Conservation (phyloP, 2,329 filamentous ascomycete genomes). For the Colletotrichum neosansevieriae region DNA sequence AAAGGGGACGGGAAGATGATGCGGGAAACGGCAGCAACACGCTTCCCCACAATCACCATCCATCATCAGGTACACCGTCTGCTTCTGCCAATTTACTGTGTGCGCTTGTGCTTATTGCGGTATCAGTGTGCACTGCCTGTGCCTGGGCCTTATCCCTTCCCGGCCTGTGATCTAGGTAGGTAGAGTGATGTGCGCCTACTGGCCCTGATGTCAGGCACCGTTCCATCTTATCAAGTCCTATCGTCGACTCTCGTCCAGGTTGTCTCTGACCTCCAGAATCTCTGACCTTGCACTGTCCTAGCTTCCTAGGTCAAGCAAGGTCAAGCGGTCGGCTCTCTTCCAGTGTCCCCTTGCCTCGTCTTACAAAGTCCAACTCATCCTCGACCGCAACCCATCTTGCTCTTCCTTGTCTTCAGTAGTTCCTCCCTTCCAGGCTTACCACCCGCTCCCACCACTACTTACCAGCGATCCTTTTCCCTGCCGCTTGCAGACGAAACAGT, state of each 20-base stretch:
- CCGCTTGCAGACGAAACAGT: conserved; percentile 34
- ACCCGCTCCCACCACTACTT: conserved; percentile 17
- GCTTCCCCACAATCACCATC: not conserved
- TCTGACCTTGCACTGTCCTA: conserved; percentile 21
- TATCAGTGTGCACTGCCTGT: conserved; percentile 13
- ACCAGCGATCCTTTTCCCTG: conserved; percentile 33
- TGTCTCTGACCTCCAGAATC: too few relatives aligned
- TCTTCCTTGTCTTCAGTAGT: conserved; percentile 15
- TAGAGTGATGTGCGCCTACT: conserved; percentile 26
- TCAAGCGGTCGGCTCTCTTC: conserved; percentile 7
- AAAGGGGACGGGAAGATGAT: too few relatives aligned
- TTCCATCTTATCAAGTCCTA: not conserved
- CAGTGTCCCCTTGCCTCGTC: conserved; percentile 4
- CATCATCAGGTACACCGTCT: conserved; percentile 32
- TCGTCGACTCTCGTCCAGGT: too few relatives aligned
- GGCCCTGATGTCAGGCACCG: conserved; percentile 37
- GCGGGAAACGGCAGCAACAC: not conserved
- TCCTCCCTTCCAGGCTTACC: conserved; percentile 11
- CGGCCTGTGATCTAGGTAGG: conserved; percentile 26
- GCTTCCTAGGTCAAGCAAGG: not conserved
- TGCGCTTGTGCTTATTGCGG: conserved; percentile 16
- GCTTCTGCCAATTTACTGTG: conserved; percentile 26
- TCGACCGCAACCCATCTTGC: conserved; percentile 5
- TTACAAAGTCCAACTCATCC: conserved; percentile 38
- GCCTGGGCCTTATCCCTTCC: conserved; percentile 37